Percentiles rank a stretch among this genome's conserved stretches.
Conservation (phyloP, 2,329 filamentous ascomycete genomes). For the Nothophaeocryptopus gaeumannii region DNA sequence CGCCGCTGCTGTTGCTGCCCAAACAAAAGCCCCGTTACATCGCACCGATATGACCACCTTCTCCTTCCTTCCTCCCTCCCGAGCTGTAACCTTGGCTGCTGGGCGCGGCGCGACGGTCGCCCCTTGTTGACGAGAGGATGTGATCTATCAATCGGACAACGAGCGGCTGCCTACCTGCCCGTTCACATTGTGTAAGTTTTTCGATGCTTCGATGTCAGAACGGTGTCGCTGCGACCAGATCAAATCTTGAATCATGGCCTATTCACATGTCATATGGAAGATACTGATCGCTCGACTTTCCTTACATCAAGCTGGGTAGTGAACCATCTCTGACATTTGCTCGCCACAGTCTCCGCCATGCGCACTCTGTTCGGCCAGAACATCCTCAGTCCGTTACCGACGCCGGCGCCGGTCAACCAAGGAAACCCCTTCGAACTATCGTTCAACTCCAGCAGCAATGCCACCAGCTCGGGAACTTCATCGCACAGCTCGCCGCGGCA, state of each 20-base stretch:
- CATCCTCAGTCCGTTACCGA: constrained; percentile 31
- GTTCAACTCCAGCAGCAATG: constrained; percentile 25
- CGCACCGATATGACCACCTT: constrained; percentile 10
- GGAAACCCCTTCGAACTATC: constrained; percentile 32
- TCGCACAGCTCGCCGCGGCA: constrained; percentile 28
- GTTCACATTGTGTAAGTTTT: constrained; percentile 23
- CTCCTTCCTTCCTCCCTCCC: constrained; percentile 2
- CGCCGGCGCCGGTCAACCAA: constrained; percentile 23
- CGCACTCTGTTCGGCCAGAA: constrained; percentile 35
- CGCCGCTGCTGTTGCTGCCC: constrained; percentile 1
- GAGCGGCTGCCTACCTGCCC: constrained; percentile 21
- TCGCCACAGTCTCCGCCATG: constrained; percentile 24
- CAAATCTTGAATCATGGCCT: constrained; percentile 6
- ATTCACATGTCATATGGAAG: constrained; percentile 1
- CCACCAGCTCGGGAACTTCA: constrained; percentile 25
- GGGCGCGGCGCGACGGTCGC: constrained; percentile 5
- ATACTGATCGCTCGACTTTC: background rate
- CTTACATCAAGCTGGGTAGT: background rate
- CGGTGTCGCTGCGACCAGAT: constrained; percentile 10
- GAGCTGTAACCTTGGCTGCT: background rate
- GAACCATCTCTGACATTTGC: constrained; percentile 13
- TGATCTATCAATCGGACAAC: constrained; percentile 20
- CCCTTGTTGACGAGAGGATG: constrained; percentile 11
- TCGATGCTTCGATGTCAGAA: constrained; percentile 12
- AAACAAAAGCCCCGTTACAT: background rate